A percentile compares a stretch with the other conserved stretches of the same genome.
These are phyloP conservation scores for Monosporascus sp. DNA, from an alignment of 2,329 filamentous ascomycete species.

Conservation along the genomic window DNA sequence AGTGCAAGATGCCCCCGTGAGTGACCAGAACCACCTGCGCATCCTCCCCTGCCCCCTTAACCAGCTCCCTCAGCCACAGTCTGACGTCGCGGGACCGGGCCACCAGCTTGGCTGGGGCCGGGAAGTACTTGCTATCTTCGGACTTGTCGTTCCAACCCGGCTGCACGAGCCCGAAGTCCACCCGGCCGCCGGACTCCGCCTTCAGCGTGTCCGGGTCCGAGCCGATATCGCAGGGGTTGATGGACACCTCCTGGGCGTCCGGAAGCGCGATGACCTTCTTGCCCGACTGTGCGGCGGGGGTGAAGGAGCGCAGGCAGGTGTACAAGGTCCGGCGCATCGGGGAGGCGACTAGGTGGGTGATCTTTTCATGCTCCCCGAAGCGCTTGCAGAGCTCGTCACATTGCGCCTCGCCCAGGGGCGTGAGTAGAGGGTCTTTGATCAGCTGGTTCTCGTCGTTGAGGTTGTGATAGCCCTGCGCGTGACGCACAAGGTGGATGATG, in stretches of 20 bases:
- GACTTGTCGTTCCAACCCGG: constrained; percentile 70
- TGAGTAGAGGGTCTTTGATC: constrained; percentile 75
- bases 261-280: constrained; percentile 62
- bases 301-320: constrained; percentile 69
- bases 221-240: constrained; percentile 73
- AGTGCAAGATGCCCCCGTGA: constrained; percentile 81
- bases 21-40: constrained; percentile 70
- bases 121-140: constrained; percentile 39
- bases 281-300: constrained; percentile 41
- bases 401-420: constrained; percentile 69
- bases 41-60: constrained; percentile 40
- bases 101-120: constrained; percentile 48
- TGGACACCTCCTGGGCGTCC: constrained; percentile 72
- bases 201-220: constrained; percentile 49
- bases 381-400: constrained; percentile 56
- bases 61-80: constrained; percentile 48
- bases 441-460: constrained; percentile 63
- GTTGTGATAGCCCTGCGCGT: constrained; percentile 80
- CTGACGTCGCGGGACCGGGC: constrained; percentile 58
- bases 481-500: constrained; percentile 64
- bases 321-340: constrained; percentile 77
- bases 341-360: constrained; percentile 71
- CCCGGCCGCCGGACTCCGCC: constrained; percentile 54
- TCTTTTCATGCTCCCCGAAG: constrained; percentile 61
- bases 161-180: constrained; percentile 59